Base-by-base conservation (phyloP, 2,329 filamentous ascomycete genomes). In the Ophiostoma tasmaniense region DNA sequence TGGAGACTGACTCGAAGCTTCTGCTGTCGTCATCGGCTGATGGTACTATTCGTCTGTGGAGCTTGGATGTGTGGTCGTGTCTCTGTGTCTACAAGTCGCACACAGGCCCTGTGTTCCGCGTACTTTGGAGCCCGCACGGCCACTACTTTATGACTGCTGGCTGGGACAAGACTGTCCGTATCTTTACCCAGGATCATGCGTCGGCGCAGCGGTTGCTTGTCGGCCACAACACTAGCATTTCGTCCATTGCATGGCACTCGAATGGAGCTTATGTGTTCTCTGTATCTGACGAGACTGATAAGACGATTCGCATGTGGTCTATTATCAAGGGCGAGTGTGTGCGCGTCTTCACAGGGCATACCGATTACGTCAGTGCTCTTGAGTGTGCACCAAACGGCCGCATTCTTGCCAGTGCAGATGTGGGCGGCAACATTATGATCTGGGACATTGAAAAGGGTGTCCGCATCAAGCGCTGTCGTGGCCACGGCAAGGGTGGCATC, bases 281-380 rank as follows among this genome's bases (percentile, higher is more conserved):
- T 0, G 93, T 91, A 3, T 96, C 92, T 14, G 91, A 91, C 73
- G 93, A 89, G 75, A 86, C 83, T 7, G 87, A 99, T 78, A 94
- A 94, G 78, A 95, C 93, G 0, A 91, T 98, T 42, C 89, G 95
- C 37, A 98, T 99, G 94, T 99, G 95, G 95, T 89, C 93, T 11
- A 87, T 97, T n/a, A 85, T 88, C 13, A 94, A 90, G 10, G 95
- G 95, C 35, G 89, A 89, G 71, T 92, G 93, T 45, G 91, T 97
- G 5, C 90, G 95, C 33, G 87, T 98, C 75, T 97, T 98, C 76
- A 93, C 91, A 0, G 95, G 95, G 0, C 95, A 99, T 76, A 90
- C 88, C 0, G 92, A 95, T 66, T 92, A 92, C 75, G 89, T 98
- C 76, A 96, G 90, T 17, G 87, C 92, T 0, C 81, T 98, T 33